phyloP scores from a whole-genome alignment of 345 rosid species.

The Acer campestre region DNA sequence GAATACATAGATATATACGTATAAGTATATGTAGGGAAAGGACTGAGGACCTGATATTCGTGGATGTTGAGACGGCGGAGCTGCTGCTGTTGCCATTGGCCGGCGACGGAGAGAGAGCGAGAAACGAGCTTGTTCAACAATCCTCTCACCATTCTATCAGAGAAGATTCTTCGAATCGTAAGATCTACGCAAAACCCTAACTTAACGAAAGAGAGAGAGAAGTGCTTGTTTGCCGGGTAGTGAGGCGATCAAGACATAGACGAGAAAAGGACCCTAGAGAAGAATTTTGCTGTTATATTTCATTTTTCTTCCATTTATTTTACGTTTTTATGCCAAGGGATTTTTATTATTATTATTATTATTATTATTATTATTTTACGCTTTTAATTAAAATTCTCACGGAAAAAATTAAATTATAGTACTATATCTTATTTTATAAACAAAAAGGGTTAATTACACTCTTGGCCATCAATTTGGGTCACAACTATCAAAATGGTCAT shows the following conservation, averaged over 20 bases:
- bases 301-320: not conserved
- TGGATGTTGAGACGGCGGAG: conserved; percentile 98
- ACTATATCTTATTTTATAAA: no score
- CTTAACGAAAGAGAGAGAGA: not conserved
- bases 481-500: no score
- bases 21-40: not conserved
- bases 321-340: not conserved
- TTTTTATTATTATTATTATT: no score
- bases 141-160: conserved; percentile 60
- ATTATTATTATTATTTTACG: no score
- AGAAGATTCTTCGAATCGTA: not conserved
- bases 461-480: no score
- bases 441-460: no score
- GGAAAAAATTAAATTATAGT: no score
- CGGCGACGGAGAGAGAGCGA: conserved; percentile 77
- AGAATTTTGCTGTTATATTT: not conserved
- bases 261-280: not conserved
- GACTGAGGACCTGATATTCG: conserved; percentile 75
- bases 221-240: not conserved
- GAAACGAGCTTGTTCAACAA: conserved; percentile 71
- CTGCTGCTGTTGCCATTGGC: conserved; percentile 90
- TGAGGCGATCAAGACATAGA: not conserved
- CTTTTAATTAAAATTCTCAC: no score
- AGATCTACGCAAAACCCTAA: conserved; percentile 16
- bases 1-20: no score